These are phyloP conservation scores for Exserohilum turcica DNA, from an alignment of 2,329 filamentous ascomycete species.

Conservation along the genomic window DNA sequence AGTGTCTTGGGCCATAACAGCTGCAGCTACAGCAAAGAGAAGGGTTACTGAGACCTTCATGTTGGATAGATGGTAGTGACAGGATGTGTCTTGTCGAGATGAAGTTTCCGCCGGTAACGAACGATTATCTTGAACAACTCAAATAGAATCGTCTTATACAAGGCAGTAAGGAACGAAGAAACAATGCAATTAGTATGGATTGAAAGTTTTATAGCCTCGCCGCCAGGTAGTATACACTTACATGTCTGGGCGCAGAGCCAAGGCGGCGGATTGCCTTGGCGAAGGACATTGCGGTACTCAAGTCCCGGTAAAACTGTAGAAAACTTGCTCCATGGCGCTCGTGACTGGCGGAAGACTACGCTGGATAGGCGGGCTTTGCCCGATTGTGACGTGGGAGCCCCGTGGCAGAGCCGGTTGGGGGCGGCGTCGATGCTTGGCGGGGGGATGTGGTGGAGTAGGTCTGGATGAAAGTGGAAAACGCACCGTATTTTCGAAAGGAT, in stretches of 20 bases:
- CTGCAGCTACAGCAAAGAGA: constrained; percentile 18
- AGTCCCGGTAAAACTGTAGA: constrained; percentile 11
- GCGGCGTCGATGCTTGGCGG: constrained; percentile 2
- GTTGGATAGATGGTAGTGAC: constrained; percentile 7
- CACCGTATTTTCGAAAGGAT: neutral
- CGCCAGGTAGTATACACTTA: constrained; percentile 7
- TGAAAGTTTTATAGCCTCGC: constrained; percentile 18
- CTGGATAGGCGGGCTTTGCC: constrained; percentile 1
- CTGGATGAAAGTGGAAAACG: constrained; percentile 1
- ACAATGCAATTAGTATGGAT: neutral
- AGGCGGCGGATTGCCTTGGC: constrained; percentile 33
- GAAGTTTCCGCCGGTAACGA: neutral
- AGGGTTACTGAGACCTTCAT: constrained; percentile 28
- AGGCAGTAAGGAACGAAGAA: constrained; percentile 3
- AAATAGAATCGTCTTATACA: constrained; percentile 3
- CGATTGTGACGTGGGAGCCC: constrained; percentile 9
- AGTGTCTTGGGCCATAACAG: constrained; percentile 24
- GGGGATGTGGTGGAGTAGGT: constrained; percentile 7
- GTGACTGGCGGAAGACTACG: constrained; percentile 8
- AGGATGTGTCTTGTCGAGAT: constrained; percentile 3
- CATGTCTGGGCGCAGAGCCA: constrained; percentile 26
- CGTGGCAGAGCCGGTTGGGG: constrained; percentile 11
- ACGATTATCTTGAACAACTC: neutral
- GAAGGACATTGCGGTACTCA: constrained; percentile 35
- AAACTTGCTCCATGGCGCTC: constrained; percentile 11